These are phyloP conservation scores for Aspergillus intermedius DNA, from an alignment of 2,329 filamentous ascomycete species.

Conservation along the genomic window DNA sequence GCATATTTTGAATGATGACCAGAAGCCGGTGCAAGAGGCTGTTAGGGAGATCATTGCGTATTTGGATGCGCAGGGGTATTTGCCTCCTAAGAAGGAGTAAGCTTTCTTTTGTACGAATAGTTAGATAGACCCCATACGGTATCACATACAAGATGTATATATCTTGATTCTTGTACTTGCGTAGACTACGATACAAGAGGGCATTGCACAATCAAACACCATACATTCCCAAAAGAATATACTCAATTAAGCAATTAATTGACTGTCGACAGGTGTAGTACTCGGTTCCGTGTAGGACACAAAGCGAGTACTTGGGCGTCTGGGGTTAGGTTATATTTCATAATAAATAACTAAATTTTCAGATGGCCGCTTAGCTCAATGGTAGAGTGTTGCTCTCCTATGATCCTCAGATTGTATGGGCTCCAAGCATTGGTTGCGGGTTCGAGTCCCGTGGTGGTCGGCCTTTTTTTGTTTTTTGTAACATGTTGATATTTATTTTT, in stretches of 20 bases:
- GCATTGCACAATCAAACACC: too few relatives aligned
- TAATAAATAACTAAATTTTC: too few relatives aligned
- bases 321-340: too few relatives aligned
- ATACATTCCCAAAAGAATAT: too few relatives aligned
- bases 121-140: too few relatives aligned
- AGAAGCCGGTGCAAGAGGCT: conserved; percentile 74
- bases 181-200: too few relatives aligned
- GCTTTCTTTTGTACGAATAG: conserved; percentile 4
- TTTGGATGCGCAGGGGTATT: conserved; percentile 61
- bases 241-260: too few relatives aligned
- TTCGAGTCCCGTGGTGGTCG: conserved; percentile 2
- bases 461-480: background rate
- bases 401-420: background rate
- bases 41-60: conserved; percentile 79
- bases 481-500: background rate
- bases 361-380: conserved; percentile 1
- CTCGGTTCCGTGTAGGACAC: too few relatives aligned
- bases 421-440: conserved; percentile 2
- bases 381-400: conserved; percentile 3
- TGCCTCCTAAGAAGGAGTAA: conserved; percentile 37
- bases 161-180: too few relatives aligned
- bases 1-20: conserved; percentile 73
- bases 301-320: too few relatives aligned
- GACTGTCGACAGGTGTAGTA: too few relatives aligned
- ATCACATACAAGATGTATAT: too few relatives aligned